Conservation (phyloP, 495 filamentous ascomycete genomes). For the Evernia prunastri region DNA sequence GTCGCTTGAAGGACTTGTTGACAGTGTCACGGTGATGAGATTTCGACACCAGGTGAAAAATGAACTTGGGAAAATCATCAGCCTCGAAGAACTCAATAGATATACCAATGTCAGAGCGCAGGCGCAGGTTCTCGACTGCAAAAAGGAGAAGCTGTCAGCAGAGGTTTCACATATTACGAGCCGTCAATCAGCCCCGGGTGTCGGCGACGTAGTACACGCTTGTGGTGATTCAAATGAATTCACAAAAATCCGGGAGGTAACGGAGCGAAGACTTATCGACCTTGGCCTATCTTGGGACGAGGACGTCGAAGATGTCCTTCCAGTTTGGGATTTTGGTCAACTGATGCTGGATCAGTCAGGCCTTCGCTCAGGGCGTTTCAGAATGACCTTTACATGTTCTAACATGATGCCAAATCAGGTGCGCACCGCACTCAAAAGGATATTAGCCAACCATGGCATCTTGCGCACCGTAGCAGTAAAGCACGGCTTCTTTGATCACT, state of each 20-base stretch:
- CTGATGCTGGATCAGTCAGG: constrained; percentile 1
- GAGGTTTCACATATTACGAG: not conserved
- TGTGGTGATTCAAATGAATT: constrained; percentile 4
- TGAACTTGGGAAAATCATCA: not conserved
- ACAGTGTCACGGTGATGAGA: constrained; percentile 12
- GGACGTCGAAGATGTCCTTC: constrained; percentile 15
- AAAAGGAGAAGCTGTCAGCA: not conserved
- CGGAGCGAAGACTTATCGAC: not conserved
- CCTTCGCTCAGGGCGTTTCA: constrained; percentile 1
- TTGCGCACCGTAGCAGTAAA: not conserved
- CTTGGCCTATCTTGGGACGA: constrained; percentile 8
- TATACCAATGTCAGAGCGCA: not conserved
- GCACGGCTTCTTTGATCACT: not conserved
- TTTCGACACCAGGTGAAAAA: constrained; percentile 3
- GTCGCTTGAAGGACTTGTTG: constrained; percentile 10
- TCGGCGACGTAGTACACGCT: constrained; percentile 9
- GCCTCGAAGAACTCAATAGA: not conserved
- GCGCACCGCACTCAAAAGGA: not conserved
- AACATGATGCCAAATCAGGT: not conserved
- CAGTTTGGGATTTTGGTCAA: constrained; percentile 5
- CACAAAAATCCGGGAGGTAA: not conserved
- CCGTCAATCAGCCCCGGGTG: not conserved
- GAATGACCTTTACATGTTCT: not conserved
- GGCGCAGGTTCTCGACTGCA: not conserved
- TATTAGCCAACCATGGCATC: not conserved